Conservation (phyloP, 805 yeast species). For the Saccharomycopsis vini region DNA sequence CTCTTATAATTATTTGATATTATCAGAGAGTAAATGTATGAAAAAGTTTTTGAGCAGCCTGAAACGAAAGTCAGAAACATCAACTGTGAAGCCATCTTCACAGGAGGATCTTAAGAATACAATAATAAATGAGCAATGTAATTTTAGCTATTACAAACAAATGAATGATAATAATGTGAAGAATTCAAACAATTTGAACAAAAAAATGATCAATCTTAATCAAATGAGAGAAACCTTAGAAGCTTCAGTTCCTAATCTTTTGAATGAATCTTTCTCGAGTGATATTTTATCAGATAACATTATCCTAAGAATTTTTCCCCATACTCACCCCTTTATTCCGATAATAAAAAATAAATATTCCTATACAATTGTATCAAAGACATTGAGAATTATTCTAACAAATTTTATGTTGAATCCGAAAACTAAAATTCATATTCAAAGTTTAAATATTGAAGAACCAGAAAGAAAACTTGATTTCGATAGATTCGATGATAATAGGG, state of each 20-base stretch:
- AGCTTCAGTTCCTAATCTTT: conserved; percentile 40
- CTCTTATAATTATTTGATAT: too few species aligned
- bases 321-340: conserved; percentile 46
- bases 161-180: neutral
- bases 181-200: neutral
- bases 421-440: conserved; percentile 42
- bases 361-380: conserved; percentile 48
- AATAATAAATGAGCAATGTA: too few species aligned
- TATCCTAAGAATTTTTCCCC: conserved; percentile 47
- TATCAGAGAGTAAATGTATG: too few species aligned
- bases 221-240: conserved; percentile 40
- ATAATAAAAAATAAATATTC: conserved; percentile 44
- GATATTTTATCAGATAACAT: conserved; percentile 38
- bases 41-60: too few species aligned
- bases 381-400: conserved; percentile 45
- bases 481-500: conserved; percentile 14
- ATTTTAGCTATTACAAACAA: too few species aligned
- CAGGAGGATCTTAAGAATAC: too few species aligned
- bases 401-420: conserved; percentile 47
- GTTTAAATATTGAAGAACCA: conserved; percentile 26
- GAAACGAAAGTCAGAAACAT: too few species aligned
- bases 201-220: conserved; percentile 37
- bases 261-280: conserved; percentile 37
- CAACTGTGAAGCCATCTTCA: too few species aligned
- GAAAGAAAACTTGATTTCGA: conserved; percentile 14